A percentile compares a stretch with the other conserved stretches of the same genome.
Conservation (phyloP, 306 rosid species). For the Quercus variabilis region DNA sequence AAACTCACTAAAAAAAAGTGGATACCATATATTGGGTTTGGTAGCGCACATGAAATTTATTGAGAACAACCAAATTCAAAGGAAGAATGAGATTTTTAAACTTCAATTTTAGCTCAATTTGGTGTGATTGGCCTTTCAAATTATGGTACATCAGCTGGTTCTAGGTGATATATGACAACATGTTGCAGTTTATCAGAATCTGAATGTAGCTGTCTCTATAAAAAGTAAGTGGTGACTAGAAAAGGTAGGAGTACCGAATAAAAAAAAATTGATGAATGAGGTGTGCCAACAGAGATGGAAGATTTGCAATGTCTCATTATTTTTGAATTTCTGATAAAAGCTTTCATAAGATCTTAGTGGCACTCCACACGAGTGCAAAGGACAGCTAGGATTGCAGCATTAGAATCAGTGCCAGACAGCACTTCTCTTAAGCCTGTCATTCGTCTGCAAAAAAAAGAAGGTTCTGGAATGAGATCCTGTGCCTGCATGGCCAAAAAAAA, state of each 20-base stretch:
- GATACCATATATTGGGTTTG: no score
- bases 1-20: no score
- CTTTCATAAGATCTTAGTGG: constrained; percentile 16
- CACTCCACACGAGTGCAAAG: constrained; percentile 12
- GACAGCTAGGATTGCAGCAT: constrained; percentile 27
- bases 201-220: neutral
- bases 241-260: no score
- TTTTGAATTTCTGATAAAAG: constrained; percentile 14
- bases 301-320: constrained; percentile 16
- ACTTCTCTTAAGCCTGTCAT: neutral
- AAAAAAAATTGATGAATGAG: neutral
- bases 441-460: constrained; percentile 21
- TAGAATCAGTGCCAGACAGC: constrained; percentile 11
- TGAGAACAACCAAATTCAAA: no score
- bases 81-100: no score
- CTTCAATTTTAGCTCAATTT: no score
- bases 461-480: constrained; percentile 18
- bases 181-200: neutral
- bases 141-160: neutral
- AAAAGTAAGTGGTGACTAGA: neutral
- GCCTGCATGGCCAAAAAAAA: neutral
- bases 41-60: no score
- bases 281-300: constrained; percentile 6
- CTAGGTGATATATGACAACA: neutral
- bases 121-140: neutral